phyloP scores from a whole-genome alignment of 768 basidiomycete species.

The Kwoniella sp. region DNA sequence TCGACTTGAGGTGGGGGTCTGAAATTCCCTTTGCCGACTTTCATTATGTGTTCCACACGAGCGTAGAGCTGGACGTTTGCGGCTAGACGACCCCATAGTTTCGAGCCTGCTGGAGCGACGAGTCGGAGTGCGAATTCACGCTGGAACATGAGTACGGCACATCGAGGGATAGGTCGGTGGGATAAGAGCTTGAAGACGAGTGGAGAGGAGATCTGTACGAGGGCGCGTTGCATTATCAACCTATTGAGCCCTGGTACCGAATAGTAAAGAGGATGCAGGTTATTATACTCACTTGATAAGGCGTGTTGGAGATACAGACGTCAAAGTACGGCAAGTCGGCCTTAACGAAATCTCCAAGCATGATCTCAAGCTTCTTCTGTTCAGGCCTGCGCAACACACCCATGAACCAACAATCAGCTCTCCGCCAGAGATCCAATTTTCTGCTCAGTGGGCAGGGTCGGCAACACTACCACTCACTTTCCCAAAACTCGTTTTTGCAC shows the following conservation, averaged over 20 bases:
- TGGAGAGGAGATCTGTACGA: conserved; percentile 83
- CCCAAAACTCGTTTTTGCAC: conserved; percentile 96
- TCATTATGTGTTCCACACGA: conserved; percentile 93
- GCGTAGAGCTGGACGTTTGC: conserved; percentile 98
- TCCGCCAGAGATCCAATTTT: neutral
- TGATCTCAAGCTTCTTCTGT: conserved; percentile 89
- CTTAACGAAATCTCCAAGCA: conserved; percentile 97
- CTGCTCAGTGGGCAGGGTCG: neutral
- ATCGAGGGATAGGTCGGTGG: conserved; percentile 88
- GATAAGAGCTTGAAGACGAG: conserved; percentile 96
- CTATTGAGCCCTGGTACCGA: no score
- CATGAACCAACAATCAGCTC: conserved; percentile 4
- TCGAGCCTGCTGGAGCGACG: conserved; percentile 77
- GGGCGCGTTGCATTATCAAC: neutral
- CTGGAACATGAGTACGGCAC: conserved; percentile 99
- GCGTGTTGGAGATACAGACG: conserved; percentile 98
- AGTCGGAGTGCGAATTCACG: conserved; percentile 95
- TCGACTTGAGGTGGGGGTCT: conserved; percentile 94
- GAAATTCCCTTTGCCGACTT: conserved; percentile 96
- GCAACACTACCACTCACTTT: conserved; percentile 65
- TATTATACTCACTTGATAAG: conserved; percentile 83
- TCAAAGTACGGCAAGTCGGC: conserved; percentile 98
- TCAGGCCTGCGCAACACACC: conserved; percentile 67
- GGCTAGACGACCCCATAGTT: conserved; percentile 88
- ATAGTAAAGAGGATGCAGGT: no score